Percentiles rank a stretch among this genome's conserved stretches.
Evolutionary conservation across 345 rosid genomes (phyloP).

Genomic region (Euphorbia lathyris): DNA sequence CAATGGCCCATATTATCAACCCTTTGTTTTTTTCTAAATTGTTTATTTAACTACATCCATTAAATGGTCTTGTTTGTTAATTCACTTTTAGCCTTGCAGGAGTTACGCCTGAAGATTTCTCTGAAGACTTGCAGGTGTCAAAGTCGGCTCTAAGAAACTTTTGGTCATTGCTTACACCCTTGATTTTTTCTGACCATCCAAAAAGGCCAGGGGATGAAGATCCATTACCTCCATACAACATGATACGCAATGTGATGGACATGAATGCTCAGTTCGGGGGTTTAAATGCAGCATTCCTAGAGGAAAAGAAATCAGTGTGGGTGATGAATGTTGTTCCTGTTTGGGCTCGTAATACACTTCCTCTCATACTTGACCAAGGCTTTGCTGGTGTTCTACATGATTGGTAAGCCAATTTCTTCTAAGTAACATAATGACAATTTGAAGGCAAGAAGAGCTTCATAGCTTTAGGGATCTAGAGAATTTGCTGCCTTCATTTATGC

Average conservation of each 20-base stretch:
- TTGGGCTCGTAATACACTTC: conserved; percentile 66
- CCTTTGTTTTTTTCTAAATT: background rate
- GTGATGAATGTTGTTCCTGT: conserved; percentile 96
- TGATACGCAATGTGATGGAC: conserved; percentile 98
- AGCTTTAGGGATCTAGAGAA: background rate
- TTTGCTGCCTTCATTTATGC: background rate
- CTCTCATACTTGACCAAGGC: conserved; percentile 85
- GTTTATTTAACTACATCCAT: background rate
- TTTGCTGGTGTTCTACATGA: conserved; percentile 90
- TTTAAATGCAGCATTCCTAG: conserved; percentile 69
- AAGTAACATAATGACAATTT: background rate
- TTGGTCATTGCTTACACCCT: conserved; percentile 94
- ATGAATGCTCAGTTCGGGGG: conserved; percentile 95
- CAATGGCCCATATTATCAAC: background rate
- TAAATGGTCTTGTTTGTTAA: conserved; percentile 17
- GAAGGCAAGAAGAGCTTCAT: background rate
- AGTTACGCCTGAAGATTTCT: conserved; percentile 67
- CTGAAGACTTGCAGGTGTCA: conserved; percentile 67
- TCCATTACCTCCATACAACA: conserved; percentile 91
- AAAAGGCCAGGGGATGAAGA: conserved; percentile 99
- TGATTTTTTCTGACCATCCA: conserved; percentile 98
- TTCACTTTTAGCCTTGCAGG: conserved; percentile 50
- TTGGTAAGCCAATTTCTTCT: conserved; percentile 47
- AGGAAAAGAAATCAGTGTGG: conserved; percentile 77
- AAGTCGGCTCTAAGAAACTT: conserved; percentile 70